Conservation (phyloP, 2,329 filamentous ascomycete genomes). For the Beauveria sp. region DNA sequence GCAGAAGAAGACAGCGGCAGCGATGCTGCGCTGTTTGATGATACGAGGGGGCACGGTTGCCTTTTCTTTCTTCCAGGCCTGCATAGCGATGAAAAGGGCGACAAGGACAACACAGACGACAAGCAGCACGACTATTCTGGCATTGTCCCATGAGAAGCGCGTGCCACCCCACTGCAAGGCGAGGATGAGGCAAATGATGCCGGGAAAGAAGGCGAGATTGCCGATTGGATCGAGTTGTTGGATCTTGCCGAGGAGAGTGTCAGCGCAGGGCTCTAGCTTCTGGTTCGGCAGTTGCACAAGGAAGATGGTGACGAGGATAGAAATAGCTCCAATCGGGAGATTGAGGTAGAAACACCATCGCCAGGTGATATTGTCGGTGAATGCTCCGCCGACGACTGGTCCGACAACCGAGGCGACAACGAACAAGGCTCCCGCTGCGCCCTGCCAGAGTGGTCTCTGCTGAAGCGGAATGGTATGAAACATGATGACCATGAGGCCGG, state of each 20-base stretch:
- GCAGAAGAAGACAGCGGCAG: conserved; percentile 15
- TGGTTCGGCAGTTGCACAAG: conserved; percentile 8
- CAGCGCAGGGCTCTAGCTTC: not conserved
- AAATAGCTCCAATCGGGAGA: conserved; percentile 20
- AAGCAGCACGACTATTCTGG: conserved; percentile 26
- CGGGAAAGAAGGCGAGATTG: conserved; percentile 16
- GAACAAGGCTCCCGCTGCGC: conserved; percentile 30
- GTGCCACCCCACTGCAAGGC: conserved; percentile 38
- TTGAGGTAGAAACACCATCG: conserved; percentile 26
- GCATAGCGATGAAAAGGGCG: conserved; percentile 23
- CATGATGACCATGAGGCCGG: conserved; percentile 26
- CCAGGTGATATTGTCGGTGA: conserved; percentile 19
- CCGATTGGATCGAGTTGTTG: conserved; percentile 17
- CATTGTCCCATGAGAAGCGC: conserved; percentile 24
- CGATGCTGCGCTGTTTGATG: conserved; percentile 26
- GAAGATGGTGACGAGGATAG: conserved; percentile 20
- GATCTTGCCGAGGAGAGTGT: conserved; percentile 8
- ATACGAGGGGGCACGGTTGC: conserved; percentile 31
- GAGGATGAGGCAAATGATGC: conserved; percentile 32
- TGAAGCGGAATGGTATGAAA: conserved; percentile 11
- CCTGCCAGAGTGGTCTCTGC: conserved; percentile 28
- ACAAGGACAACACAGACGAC: conserved; percentile 22
- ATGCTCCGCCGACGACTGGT: conserved; percentile 17
- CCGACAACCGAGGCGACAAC: conserved; percentile 25
- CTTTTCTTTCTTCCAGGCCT: conserved; percentile 23